Evolutionary conservation across 352 stramenopile species (phyloP).

Genomic region (Pilasporangium apinafurcum): DNA sequence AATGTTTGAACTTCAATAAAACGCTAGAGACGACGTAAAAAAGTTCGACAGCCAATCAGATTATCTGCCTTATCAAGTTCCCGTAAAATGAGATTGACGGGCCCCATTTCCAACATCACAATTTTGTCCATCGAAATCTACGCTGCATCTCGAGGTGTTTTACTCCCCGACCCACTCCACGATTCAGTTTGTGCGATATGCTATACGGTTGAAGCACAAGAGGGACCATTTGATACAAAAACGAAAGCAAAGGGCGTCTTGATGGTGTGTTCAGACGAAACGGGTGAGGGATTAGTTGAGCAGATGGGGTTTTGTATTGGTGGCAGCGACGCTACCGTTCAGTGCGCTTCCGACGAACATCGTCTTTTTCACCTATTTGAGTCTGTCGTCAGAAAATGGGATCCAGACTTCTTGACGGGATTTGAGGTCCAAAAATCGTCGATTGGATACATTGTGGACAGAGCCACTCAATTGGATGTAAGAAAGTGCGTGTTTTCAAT

Average conservation of each 20-base stretch:
- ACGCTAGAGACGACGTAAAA: constrained; percentile 1
- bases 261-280: constrained; percentile 16
- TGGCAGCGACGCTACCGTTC: constrained; percentile 21
- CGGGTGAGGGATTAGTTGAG: constrained; percentile 5
- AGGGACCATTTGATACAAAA: constrained; percentile 45
- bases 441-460: constrained; percentile 71
- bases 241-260: constrained; percentile 48
- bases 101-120: constrained; percentile 63
- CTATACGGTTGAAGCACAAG: constrained; percentile 70
- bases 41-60: neutral
- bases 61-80: neutral
- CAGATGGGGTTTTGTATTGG: constrained; percentile 27
- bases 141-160: constrained; percentile 35
- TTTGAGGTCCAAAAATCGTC: constrained; percentile 85
- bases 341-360: constrained; percentile 31
- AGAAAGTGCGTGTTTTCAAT: constrained; percentile 14
- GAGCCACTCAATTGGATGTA: constrained; percentile 52
- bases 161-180: constrained; percentile 64
- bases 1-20: neutral
- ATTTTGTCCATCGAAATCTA: constrained; percentile 77
- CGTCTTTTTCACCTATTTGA: constrained; percentile 54
- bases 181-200: constrained; percentile 59
- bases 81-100: constrained; percentile 8
- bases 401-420: constrained; percentile 87
- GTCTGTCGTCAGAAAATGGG: constrained; percentile 50